Evolutionary conservation across 2,329 filamentous ascomycete genomes (phyloP).

Genomic region (Cordyceps farinosa): DNA sequence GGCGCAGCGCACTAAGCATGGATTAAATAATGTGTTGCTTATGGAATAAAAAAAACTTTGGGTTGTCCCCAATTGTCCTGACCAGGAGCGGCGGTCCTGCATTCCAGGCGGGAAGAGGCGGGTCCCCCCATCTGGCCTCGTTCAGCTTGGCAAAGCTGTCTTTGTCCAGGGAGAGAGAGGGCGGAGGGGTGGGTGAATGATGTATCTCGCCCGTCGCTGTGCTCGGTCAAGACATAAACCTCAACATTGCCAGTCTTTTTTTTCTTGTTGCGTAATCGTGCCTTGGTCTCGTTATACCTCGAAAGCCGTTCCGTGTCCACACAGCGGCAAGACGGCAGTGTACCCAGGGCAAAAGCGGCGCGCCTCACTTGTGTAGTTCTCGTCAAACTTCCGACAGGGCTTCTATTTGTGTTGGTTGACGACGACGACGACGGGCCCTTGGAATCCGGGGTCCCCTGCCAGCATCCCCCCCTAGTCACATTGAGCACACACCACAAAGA

Average conservation of each 20-base stretch:
- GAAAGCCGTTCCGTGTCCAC: not conserved
- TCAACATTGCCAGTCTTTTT: not conserved
- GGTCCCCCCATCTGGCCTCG: not conserved
- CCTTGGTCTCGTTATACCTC: not conserved
- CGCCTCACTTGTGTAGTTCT: not conserved
- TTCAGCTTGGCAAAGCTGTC: not conserved
- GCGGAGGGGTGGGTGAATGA: no score
- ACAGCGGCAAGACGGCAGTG: no score
- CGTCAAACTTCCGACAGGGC: not conserved
- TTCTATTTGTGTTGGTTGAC: conserved; percentile 11
- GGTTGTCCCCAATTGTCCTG: not conserved
- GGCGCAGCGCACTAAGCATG: conserved; percentile 2
- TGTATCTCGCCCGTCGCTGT: not conserved
- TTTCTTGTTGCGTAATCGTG: no score
- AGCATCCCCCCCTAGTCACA: not conserved
- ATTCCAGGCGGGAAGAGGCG: conserved; percentile 1
- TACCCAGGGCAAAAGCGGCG: no score
- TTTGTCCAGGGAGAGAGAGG: not conserved
- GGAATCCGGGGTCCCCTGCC: conserved; percentile 12
- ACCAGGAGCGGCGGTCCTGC: not conserved
- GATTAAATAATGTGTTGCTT: conserved; percentile 6
- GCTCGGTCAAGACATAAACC: not conserved
- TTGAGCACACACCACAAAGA: not conserved
- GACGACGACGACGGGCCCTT: not conserved
- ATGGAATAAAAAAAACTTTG: not conserved